Percentiles rank a stretch among this genome's conserved stretches.
Evolutionary conservation across 2,329 filamentous ascomycete species (phyloP).

Genomic region (Ustilaginoidea virens): DNA sequence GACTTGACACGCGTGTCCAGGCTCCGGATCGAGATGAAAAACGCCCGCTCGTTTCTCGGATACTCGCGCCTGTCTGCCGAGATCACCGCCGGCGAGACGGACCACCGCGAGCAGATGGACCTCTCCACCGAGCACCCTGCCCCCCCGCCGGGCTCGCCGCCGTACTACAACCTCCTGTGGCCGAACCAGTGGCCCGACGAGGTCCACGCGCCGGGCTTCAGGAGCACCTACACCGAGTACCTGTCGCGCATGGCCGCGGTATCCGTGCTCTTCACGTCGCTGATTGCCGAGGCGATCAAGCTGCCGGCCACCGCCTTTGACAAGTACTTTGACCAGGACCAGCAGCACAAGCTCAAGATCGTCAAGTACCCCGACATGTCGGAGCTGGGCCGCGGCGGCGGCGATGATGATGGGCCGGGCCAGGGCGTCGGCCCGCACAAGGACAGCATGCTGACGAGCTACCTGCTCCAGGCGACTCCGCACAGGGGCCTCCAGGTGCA

Average conservation of each 20-base stretch:
- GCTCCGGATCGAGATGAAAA: conserved; percentile 57
- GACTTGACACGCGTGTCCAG: too few species aligned
- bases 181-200: conserved; percentile 67
- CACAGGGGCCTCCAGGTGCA: conserved; percentile 72
- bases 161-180: conserved; percentile 62
- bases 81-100: conserved; percentile 57
- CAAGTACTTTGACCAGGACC: conserved; percentile 59
- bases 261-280: conserved; percentile 57
- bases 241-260: conserved; percentile 60
- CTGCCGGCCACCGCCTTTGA: conserved; percentile 55
- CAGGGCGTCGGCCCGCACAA: conserved; percentile 68
- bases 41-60: conserved; percentile 55
- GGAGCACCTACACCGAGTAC: conserved; percentile 55
- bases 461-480: conserved; percentile 63
- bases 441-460: conserved; percentile 70
- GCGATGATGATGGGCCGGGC: conserved; percentile 24
- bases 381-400: conserved; percentile 34
- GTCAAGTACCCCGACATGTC: conserved; percentile 67
- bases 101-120: conserved; percentile 79
- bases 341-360: conserved; percentile 82
- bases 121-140: conserved; percentile 63
- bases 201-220: conserved; percentile 49
- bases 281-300: conserved; percentile 73
- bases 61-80: conserved; percentile 52
- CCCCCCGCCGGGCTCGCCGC: conserved; percentile 45